Evolutionary conservation across 805 yeast species (phyloP), one percentile per base, ranked within the genome.

Genomic region (Ogataea pini): DNA sequence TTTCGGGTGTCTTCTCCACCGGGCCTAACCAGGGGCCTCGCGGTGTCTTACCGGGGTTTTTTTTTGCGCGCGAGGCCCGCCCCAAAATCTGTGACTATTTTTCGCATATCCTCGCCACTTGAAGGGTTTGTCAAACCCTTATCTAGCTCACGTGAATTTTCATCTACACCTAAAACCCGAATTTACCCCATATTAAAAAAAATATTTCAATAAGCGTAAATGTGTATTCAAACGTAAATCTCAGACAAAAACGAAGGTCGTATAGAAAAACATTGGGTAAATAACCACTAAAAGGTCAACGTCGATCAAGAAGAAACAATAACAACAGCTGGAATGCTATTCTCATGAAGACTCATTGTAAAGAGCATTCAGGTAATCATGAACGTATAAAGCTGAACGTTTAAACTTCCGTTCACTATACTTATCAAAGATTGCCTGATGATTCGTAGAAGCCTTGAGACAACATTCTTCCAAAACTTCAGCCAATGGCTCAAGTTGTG

Each of bases 361-460:
- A 7, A 56, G 50, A 4, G 67, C 55, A 34, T 68, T 67, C 47
- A 87, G 72, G 77, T 88, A 88, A 57, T 86, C 89, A 64, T 83
- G 86, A 38, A 89, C 96, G 68, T 81, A 89, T 20, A 76, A 63
- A 3, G 97, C 79, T 27, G 94, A 86, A 60, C 86, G 79, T 62
- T 88, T 85, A 72, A 83, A 91, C 60, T 87, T 81, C 56, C 91
- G 78, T 63, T 89, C 96, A 60, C 85, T 81, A 70, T 94, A 94
- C 70, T 94, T 94, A 57, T 90, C 96, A 67, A 71, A 92, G 37
- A 94, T 85, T 5, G 96, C 89, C 61, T 80, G 82, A 67, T 86
- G 94, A 63, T 83, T 84, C 29, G 67, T 71, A 42, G 71, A 66
- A 10, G 89, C 82, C 48, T 75, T 70, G 54, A 78, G 69, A 64